Evolutionary conservation across 441 rosid genomes (phyloP).

Genomic region (Lepidium campestre): DNA sequence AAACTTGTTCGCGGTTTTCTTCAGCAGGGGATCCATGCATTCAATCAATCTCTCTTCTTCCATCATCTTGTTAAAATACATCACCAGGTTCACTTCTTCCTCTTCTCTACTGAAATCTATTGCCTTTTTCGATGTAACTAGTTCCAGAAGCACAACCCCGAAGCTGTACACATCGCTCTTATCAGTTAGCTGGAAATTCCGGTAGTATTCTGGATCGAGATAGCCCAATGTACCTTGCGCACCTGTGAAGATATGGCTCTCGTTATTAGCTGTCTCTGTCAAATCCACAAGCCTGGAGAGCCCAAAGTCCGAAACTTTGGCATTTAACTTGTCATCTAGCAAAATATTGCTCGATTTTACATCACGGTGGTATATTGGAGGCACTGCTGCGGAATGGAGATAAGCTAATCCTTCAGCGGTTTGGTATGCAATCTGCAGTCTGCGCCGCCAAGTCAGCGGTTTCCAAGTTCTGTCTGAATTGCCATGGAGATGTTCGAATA

Average conservation of each 20-base stretch:
- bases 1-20: constrained; percentile 25
- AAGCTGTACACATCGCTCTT: constrained; percentile 57
- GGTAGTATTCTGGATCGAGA: constrained; percentile 62
- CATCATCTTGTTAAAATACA: constrained; percentile 37
- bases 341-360: constrained; percentile 63
- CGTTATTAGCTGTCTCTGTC: constrained; percentile 29
- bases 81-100: constrained; percentile 45
- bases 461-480: constrained; percentile 10
- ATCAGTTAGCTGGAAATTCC: constrained; percentile 52
- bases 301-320: constrained; percentile 60
- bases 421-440: constrained; percentile 47
- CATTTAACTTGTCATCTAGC: constrained; percentile 43
- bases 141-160: constrained; percentile 48
- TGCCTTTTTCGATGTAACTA: constrained; percentile 34
- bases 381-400: constrained; percentile 53
- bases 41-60: constrained; percentile 41
- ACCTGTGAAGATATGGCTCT: constrained; percentile 51
- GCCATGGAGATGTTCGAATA: constrained; percentile 49
- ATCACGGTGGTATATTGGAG: constrained; percentile 59
- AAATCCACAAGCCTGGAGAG: constrained; percentile 46
- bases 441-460: constrained; percentile 35
- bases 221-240: constrained; percentile 66
- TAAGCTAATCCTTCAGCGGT: constrained; percentile 57
- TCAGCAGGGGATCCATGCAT: constrained; percentile 34
- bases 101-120: constrained; percentile 43